phyloP scores from a whole-genome alignment of 805 yeast species.

The Starmerella roubikii region DNA sequence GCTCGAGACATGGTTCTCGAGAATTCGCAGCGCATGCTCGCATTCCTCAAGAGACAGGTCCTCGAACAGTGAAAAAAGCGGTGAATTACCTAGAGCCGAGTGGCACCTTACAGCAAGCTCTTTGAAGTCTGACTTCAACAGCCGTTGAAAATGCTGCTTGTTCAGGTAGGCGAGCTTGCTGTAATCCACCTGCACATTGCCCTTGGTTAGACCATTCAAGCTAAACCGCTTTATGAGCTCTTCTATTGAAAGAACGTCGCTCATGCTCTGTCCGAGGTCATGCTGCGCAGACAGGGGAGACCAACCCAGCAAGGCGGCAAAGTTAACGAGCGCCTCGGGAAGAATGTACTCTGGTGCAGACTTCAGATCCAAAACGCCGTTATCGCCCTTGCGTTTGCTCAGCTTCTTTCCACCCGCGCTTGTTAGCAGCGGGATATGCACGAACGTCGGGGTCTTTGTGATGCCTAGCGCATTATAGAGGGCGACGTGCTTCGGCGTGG shows the following conservation, averaged over 20 bases:
- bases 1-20: constrained; percentile 39
- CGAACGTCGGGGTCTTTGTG: constrained; percentile 55
- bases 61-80: too few species aligned
- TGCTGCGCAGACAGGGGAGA: constrained; percentile 45
- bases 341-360: constrained; percentile 29
- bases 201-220: constrained; percentile 67
- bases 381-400: constrained; percentile 75
- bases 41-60: constrained; percentile 27
- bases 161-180: constrained; percentile 66
- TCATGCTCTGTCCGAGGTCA: constrained; percentile 10
- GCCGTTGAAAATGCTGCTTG: constrained; percentile 37
- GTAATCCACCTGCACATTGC: constrained; percentile 83
- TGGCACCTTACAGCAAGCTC: constrained; percentile 11
- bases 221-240: constrained; percentile 46
- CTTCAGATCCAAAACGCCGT: constrained; percentile 48
- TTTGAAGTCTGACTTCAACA: constrained; percentile 3
- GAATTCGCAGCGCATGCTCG: constrained; percentile 29
- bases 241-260: constrained; percentile 24
- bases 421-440: constrained; percentile 85
- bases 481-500: constrained; percentile 90
- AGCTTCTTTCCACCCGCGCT: constrained; percentile 46
- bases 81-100: too few species aligned
- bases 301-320: constrained; percentile 90
- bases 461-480: constrained; percentile 54
- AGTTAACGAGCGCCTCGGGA: constrained; percentile 80